phyloP scores from a whole-genome alignment of 768 basidiomycete genomes.

The Pleurotus tuber-regium region DNA sequence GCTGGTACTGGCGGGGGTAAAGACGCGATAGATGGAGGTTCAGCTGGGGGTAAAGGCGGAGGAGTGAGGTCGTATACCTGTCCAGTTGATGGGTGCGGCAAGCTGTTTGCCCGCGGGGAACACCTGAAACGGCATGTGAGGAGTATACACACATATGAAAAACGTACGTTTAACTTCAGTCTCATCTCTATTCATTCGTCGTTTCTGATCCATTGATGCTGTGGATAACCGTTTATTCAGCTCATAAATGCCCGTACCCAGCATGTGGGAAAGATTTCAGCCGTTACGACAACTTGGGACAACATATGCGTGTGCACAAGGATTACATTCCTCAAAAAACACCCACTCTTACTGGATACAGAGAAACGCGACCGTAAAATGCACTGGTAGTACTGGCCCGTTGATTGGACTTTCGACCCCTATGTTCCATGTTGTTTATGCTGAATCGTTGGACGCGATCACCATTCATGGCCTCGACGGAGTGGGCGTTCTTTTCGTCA shows the following conservation, averaged over 20 bases:
- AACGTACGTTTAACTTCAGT: slow-evolving; percentile 67
- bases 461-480: no score
- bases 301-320: slow-evolving; percentile 84
- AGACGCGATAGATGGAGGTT: slow-evolving; percentile 9
- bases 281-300: slow-evolving; percentile 84
- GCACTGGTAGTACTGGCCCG: no score
- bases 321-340: slow-evolving; percentile 32
- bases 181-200: no score
- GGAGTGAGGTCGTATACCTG: slow-evolving; percentile 63
- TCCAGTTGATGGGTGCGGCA: slow-evolving; percentile 79
- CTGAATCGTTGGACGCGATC: no score
- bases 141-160: slow-evolving; percentile 89
- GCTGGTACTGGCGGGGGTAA: slow-evolving; percentile 13
- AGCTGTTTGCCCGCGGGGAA: slow-evolving; percentile 85
- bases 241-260: slow-evolving; percentile 77
- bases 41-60: slow-evolving; percentile 29
- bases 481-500: no score
- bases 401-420: no score
- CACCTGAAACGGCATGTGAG: slow-evolving; percentile 88
- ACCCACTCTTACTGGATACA: slow-evolving; percentile 1
- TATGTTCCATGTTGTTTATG: no score
- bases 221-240: slow-evolving; percentile 34
- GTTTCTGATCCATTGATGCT: slow-evolving; percentile 1
- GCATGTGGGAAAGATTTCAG: slow-evolving; percentile 84
- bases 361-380: neutral